Evolutionary conservation across 768 basidiomycete genomes (phyloP), one percentile per base, ranked within the genome.

Genomic region (Roridomyces roridus): DNA sequence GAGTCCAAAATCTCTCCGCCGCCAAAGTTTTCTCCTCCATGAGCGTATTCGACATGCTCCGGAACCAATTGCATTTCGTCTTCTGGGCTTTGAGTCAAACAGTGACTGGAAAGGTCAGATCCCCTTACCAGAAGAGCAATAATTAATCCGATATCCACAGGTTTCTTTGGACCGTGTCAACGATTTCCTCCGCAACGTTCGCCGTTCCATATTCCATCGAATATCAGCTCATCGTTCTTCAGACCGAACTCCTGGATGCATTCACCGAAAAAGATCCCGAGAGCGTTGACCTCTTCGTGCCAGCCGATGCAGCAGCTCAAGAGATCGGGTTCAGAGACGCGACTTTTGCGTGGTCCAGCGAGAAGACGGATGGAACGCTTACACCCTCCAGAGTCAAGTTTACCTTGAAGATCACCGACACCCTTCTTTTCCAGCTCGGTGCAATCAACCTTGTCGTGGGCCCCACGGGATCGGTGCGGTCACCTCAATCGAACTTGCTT

Each of bases 31-130:
- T 82, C 65, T 79, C 79, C 11, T 80, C 77, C 55, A 80, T 85
- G 73, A 67, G 79, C 52, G 84, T 89, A 28, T 90, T 91, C 63
- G 82, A 85, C 46, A 78, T 86, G 64, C 68, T 91, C 28, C 79
- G 84, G 23, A 75, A 77, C 4, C 56, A 59, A 18, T 41, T 59
- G 15, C 49, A 52, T 11, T 63, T 63, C 17, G 49, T 63, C 28
- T 63, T 63, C 57, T 63, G 61, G 61, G 49, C 61, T 6, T 10
- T 63, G 40, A 55, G 49, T 25, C 61, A 63, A 18, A 46, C 53
- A 6, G 51, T 68, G 25, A 64, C 71, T 70, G 86, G 80, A 51
- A 86, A 85, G 69, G 88, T 92, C 7, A 34, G 29, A 3, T 8
- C 15, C 15, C 15, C 15, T 8, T 34, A 17, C 39, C 3, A 18